phyloP scores from a whole-genome alignment of 2,329 filamentous ascomycete genomes.

The Fusarium solani-melongenae region DNA sequence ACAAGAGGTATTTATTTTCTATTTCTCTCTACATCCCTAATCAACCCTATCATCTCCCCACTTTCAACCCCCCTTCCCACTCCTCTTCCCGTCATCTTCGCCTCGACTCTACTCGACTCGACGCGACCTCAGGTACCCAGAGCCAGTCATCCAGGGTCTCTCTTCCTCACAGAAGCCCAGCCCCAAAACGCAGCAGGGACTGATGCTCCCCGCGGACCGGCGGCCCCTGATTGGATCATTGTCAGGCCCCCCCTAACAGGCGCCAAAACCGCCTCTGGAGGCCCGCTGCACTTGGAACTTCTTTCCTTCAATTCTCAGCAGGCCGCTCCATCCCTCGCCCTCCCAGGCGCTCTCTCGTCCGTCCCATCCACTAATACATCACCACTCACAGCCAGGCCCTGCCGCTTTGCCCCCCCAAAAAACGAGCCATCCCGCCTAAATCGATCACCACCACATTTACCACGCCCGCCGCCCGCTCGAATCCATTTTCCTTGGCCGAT shows the following conservation, averaged over 20 bases:
- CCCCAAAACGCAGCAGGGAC: conserved; percentile 30
- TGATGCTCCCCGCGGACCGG: conserved; percentile 42
- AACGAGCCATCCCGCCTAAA: conserved; percentile 25
- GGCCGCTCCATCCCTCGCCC: conserved; percentile 14
- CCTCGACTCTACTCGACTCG: neutral
- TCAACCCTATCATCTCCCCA: neutral
- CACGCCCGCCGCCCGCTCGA: conserved; percentile 37
- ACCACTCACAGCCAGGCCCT: conserved; percentile 34
- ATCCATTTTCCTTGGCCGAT: conserved; percentile 34
- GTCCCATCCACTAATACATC: conserved; percentile 48
- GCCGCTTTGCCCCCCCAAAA: conserved; percentile 27
- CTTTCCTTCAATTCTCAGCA: conserved; percentile 44
- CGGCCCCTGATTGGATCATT: conserved; percentile 47
- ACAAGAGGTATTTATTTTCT: conserved; percentile 3
- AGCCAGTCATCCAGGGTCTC: conserved; percentile 32
- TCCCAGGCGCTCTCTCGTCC: conserved; percentile 27
- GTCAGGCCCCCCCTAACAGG: conserved; percentile 41
- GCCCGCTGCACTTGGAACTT: conserved; percentile 39
- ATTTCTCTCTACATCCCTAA: neutral
- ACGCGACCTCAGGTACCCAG: conserved; percentile 15
- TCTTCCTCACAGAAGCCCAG: conserved; percentile 2
- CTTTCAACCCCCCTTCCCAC: neutral
- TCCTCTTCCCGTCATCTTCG: neutral
- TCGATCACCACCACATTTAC: conserved; percentile 36
- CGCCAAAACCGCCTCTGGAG: conserved; percentile 45